A percentile compares a stretch with the other conserved stretches of the same genome.
These are phyloP conservation scores for Sporothrix globosa DNA, from an alignment of 2,329 filamentous ascomycete species.

Conservation along the genomic window DNA sequence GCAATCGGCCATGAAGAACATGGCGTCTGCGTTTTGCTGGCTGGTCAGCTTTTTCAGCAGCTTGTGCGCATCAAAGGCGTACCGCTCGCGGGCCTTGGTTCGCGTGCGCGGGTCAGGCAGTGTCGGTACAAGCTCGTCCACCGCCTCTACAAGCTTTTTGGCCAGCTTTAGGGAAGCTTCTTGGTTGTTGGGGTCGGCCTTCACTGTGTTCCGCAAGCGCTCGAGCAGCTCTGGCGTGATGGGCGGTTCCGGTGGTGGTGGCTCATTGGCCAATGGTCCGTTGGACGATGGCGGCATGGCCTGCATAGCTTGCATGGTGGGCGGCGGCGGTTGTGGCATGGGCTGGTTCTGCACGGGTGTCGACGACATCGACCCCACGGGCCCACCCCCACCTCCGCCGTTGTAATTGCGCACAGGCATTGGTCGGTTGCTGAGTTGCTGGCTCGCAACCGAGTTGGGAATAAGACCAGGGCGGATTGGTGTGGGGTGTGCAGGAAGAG, in stretches of 20 bases:
- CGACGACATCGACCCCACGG: constrained; percentile 42
- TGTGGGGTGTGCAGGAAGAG: constrained; percentile 62
- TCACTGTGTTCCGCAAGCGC: constrained; percentile 68
- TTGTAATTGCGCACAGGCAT: constrained; percentile 60
- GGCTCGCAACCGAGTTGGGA: constrained; percentile 59
- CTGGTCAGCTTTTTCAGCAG: constrained; percentile 84
- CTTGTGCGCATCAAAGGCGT: constrained; percentile 84
- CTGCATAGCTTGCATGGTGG: constrained; percentile 36
- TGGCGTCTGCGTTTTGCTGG: constrained; percentile 76
- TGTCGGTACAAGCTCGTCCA: constrained; percentile 69
- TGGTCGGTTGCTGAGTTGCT: constrained; percentile 57
- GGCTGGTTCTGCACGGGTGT: constrained; percentile 33
- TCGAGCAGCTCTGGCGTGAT: constrained; percentile 82
- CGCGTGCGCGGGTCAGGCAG: constrained; percentile 71
- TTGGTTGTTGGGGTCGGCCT: constrained; percentile 72
- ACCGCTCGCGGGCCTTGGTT: constrained; percentile 78
- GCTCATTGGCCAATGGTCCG: constrained; percentile 4
- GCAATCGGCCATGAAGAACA: constrained; percentile 92
- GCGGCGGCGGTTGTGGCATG: constrained; percentile 37
- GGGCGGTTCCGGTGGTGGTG: constrained; percentile 47
- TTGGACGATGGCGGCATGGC: constrained; percentile 34
- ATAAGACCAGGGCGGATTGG: constrained; percentile 67
- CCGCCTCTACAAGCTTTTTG: constrained; percentile 84
- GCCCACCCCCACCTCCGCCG: constrained; percentile 36
- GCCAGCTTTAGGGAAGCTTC: constrained; percentile 72